Evolutionary conservation across 768 basidiomycete genomes (phyloP), one percentile per base, ranked within the genome.

Genomic region (Leccinum sublutescens): DNA sequence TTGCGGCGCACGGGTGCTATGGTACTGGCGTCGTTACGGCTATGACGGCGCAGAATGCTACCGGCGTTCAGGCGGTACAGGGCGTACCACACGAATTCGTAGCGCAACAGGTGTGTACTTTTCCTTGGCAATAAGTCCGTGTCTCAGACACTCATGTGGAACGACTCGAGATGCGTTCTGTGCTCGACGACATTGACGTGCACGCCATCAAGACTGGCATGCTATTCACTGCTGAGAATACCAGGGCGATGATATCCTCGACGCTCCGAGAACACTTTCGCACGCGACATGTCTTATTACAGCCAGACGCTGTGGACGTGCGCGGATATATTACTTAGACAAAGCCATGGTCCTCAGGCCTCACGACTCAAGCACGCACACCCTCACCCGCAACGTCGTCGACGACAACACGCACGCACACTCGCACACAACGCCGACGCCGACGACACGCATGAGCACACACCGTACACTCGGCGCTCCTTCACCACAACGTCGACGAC

Each of bases 131-230:
- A 29, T 29, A 29, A 29, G 19, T 48, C 27, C 36, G 21, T 29
- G 29, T 23, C 23, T 23, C 23, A 34, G 27, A 49, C 2, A 23
- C 54, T 49, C 8, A 31, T 11, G 56, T 43, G 8, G 6, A 29
- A 23, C 4, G 65, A 17, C 12, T 23, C 17, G 3, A 95, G 92
- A 80, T 29, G 27, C 1, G 68, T 14, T 85, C 86, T 0, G 82
- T 96, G 4, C 69, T 95, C 27, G 78, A 80, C 12, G 95, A 97
- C 68, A 81, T 92, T 43, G 74, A 84, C 7, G 76, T 92, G 12
- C 74, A 79, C 40, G 88, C 86, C 2, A 83, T 97, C 64, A 98
- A 98, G 74, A 91, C 89, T 0, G 95, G 95, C 12, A 96, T 97
- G 95, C 79, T 98, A 1, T 87, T 80, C 66, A 82, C 88, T 29